phyloP scores from a whole-genome alignment of 805 yeast genomes.

The Metschnikowia colocasiae region DNA sequence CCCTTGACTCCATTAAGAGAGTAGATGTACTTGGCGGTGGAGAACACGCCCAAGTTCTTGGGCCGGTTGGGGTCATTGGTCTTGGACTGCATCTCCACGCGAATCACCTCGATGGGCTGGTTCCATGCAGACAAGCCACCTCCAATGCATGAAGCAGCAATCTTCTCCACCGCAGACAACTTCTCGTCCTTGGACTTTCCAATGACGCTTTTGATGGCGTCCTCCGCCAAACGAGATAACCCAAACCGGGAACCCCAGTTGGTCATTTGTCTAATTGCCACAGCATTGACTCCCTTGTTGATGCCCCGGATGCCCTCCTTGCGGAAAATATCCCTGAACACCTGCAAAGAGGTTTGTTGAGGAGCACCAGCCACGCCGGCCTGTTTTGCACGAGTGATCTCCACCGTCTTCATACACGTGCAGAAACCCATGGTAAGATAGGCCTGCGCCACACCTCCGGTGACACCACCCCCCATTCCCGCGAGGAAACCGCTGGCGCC shows the following conservation, averaged over 20 bases:
- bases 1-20: conserved; percentile 81
- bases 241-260: conserved; percentile 99
- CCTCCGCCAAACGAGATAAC: conserved; percentile 86
- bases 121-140: conserved; percentile 99
- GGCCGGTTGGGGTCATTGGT: conserved; percentile 95
- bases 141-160: conserved; percentile 82
- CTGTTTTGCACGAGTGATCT: conserved; percentile 87
- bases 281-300: conserved; percentile 97
- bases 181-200: conserved; percentile 57
- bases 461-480: conserved; percentile 93
- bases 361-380: conserved; percentile 56
- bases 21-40: conserved; percentile 81
- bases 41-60: conserved; percentile 73
- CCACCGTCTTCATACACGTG: conserved; percentile 98
- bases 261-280: conserved; percentile 97
- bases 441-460: conserved; percentile 96
- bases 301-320: conserved; percentile 92
- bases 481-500: conserved; percentile 69
- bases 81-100: conserved; percentile 97
- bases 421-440: conserved; percentile 97
- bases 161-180: conserved; percentile 74
- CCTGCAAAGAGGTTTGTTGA: conserved; percentile 73
- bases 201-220: conserved; percentile 60
- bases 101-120: conserved; percentile 96
- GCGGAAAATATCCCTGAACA: conserved; percentile 76